Evolutionary conservation across 2,329 filamentous ascomycete species (phyloP), one percentile per base, ranked within the genome.

Genomic region (Fusarium devonianum): DNA sequence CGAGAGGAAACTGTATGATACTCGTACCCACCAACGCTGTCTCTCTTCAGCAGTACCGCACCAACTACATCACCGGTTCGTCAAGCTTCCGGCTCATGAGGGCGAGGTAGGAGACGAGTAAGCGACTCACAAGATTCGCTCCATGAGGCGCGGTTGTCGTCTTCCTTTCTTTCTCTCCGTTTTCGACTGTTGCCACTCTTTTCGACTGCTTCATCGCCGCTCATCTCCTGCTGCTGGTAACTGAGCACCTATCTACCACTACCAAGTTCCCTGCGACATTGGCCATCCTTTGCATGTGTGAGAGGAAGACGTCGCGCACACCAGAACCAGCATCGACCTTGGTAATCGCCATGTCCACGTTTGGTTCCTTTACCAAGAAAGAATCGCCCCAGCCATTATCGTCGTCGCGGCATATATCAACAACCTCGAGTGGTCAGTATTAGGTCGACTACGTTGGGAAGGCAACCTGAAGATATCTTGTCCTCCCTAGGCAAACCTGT

Each of bases 321-420:
- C 19, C 10, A 23, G 17, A 33, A 12, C 30, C 55, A 41, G 25
- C 29, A 25, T 32, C 39, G 19, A 33, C 41, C 12, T 46, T 44
- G 56, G 48, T 44, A 55, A 58, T 60, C 53, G 60, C 19, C 49
- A 60, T 60, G 57, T 60, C 38, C 57, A 38, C 44, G 49, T 58
- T 49, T 54, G 57, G 34, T 53, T 58, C 37, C 42, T 39, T 50
- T 22, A 38, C 32, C 45, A 55, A 35, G 41, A 53, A 54, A 60
- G 49, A 57, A 19, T 36, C 23, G 39, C 39, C 40, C 34, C 36
- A 41, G 60, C 40, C 40, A 21, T 22, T 44, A 32, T 32, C 30
- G 11, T 38, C 48, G 30, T 32, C 36, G 33, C 51, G 35, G n/a
- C 25, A 51, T 47, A 43, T 41, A 28, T 40, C 34, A 16, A 10